Evolutionary conservation across 305 asterid genomes (phyloP), one percentile per base, ranked within the genome.

Genomic region (Fraxinus angustifolia): DNA sequence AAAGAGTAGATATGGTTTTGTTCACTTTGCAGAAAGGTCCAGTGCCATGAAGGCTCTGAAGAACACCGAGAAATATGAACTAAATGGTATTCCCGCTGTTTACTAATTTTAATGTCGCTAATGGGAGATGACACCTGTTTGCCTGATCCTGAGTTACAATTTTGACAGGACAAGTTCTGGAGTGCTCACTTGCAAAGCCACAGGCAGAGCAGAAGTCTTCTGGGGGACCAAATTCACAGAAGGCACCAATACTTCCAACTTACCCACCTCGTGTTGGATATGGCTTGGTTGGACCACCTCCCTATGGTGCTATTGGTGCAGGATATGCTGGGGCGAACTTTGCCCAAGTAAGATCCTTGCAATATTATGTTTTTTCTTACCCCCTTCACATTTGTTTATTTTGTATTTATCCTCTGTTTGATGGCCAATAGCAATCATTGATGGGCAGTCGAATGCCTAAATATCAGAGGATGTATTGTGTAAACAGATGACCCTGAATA

Each of bases 141-240:
- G 31, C 76, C 75, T 35, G 60, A 75, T 80, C 77, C 42, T 73
- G 77, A 48, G 38, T 74, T 84, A 77, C 81, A 58, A 16, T 76
- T 75, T 82, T 85, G 81, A 75, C 86, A 96, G 99, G 99, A 78
- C 97, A 93, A 89, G 89, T 88, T 65, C 83, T 96, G 87, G 98
- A 96, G 82, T 96, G 99, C 90, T 96, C 99, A 38, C 96, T 96
- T 73, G 98, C 99, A 58, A 96, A 94, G 90, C 99, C 99, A 78
- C 99, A 92, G 90, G 92, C 90, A 3, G 98, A 96, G 65, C 97
- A 91, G 89, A 96, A 91, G 85, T 78, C 87, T 56, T 76, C 89
- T 16, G 96, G 92, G 70, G 92, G 87, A 67, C 75, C 93, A 77
- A 88, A 82, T 84, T 83, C 92, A 35, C 94, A 93, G 68, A 91